Evolutionary conservation across 192 early-diverging fungal genomes (phyloP), one percentile per base, ranked within the genome.

Genomic region (Geosiphon pyriformis): DNA sequence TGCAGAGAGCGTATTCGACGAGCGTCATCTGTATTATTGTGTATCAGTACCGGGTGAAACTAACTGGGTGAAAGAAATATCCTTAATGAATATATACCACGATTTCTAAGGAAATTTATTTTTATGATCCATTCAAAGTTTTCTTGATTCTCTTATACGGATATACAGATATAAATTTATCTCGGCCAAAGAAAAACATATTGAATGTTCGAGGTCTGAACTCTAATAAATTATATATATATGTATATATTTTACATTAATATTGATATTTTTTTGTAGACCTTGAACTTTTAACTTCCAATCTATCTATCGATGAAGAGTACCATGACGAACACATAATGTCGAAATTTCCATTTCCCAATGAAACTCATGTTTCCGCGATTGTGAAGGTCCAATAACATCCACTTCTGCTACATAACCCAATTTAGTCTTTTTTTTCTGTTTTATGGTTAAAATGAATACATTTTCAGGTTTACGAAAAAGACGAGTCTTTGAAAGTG

Each of bases 21-120:
- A 90, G 48, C 81, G 83, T 50, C 77, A 82, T 27, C 74, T 85
- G 22, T 80, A 83, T 11, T 92, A 90, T 64, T 88, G 87, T 59
- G 79, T 89, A 0, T 86, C 87, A 3, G 76, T 88, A 37, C 90
- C 90, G 10, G 90, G 88, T 3, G 83, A 88, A 56, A 76, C 71
- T 23, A 42, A 71, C 27, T 92, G 90, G 90, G 77, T 78, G 32
- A 81, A 77, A 32, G 58, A 80, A 23, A 55, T 70, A 72, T 72
- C 35, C 54, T 72, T 60, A 47, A n/a, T 29, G 37, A 48, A 25
- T 23, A n/a, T n/a, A n/a, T n/a, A n/a, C n/a, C n/a, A n/a, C n/a
- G n/a, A n/a, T n/a, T n/a, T n/a, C n/a, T n/a, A n/a, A n/a, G n/a
- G n/a, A n/a, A n/a, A n/a, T n/a, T n/a, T n/a, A n/a, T n/a, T n/a